Evolutionary conservation across 2,329 filamentous ascomycete species (phyloP).

Genomic region (Ophidiomyces ophidiicola): DNA sequence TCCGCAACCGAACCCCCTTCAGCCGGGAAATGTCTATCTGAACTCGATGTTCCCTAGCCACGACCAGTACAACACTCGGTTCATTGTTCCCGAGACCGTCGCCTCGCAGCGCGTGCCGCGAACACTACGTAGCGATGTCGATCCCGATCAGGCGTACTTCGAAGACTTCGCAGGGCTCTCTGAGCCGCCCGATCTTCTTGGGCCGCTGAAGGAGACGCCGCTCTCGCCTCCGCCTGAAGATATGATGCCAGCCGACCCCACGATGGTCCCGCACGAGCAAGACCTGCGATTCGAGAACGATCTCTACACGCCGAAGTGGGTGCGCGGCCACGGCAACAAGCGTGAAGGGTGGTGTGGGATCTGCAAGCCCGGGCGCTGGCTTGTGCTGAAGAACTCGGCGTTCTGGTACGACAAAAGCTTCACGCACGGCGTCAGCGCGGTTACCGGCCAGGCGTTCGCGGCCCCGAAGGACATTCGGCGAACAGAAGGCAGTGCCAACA

Average conservation of each 20-base stretch:
- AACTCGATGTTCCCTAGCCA: background rate
- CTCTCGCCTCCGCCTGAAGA: conserved; percentile 63
- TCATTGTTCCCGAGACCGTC: conserved; percentile 3
- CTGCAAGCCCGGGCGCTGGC: conserved; percentile 74
- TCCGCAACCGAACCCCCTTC: background rate
- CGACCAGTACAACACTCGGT: conserved; percentile 1
- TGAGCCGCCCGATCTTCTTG: conserved; percentile 65
- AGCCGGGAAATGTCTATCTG: background rate
- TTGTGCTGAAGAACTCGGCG: conserved; percentile 78
- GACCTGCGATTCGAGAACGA: conserved; percentile 68
- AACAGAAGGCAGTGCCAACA: conserved; percentile 62
- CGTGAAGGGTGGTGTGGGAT: conserved; percentile 83
- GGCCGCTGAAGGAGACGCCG: conserved; percentile 61
- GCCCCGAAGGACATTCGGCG: conserved; percentile 62
- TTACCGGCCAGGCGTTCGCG: conserved; percentile 66
- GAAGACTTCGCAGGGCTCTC: conserved; percentile 60
- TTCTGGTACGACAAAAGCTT: conserved; percentile 94
- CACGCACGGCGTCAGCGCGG: conserved; percentile 72
- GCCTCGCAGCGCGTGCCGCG: conserved; percentile 3
- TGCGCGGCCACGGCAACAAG: conserved; percentile 75
- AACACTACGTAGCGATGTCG: conserved; percentile 64
- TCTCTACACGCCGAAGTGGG: conserved; percentile 71
- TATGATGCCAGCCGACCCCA: conserved; percentile 66
- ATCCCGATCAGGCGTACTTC: conserved; percentile 45
- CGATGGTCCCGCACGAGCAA: conserved; percentile 65